Base-by-base conservation (phyloP, 139 green algal species). In the Chlorella sorokiniana region DNA sequence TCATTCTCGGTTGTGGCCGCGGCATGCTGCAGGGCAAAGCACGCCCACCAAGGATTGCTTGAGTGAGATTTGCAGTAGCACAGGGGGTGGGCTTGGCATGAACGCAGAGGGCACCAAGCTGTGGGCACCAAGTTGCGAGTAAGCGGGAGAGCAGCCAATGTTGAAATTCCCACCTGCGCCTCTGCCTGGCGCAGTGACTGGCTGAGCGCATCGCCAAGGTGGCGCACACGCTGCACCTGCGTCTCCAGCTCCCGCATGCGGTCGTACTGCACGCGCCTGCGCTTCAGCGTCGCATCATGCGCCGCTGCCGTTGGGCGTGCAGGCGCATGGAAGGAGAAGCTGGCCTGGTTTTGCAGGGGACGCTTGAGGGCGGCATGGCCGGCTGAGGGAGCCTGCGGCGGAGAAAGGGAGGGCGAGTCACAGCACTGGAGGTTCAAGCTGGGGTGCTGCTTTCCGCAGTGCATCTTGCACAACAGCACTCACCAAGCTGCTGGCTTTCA, bases 171-270 rank as follows among this genome's bases (percentile, higher is more conserved):
- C 40, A 81, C 75, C 75, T 59, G 42, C 29, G 38, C 38, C n/a
- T 62, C 5, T 44, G 61, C 75, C 7, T 40, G 40, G 68, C 41
- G 42, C 38, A 73, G 41, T 4, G 54, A 48, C 31, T 71, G 52
- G 22, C 35, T 37, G 16, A 84, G 68, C 14, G 22, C 38, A 16
- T 78, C 52, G 20, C 67, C 79, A n/a, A 67, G 25, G 1, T 45
- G 52, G 38, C 41, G 37, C 44, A 71, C 40, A 3, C 62, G 59
- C 79, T 79, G 68, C 44, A 84, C 54, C 41, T 78, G 27, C 33
- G 79, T 52, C 79, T 84, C 79, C 69, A 84, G 51, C 54, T 71
- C 79, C 25, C 69, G 67, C 52, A 84, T 82, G 62, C 76, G 76
- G 33, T 64, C 76, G 33, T 82, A 75, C 62, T 74, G 62, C 33